phyloP scores from a whole-genome alignment of 306 rosid species.

The Morella rubra region DNA sequence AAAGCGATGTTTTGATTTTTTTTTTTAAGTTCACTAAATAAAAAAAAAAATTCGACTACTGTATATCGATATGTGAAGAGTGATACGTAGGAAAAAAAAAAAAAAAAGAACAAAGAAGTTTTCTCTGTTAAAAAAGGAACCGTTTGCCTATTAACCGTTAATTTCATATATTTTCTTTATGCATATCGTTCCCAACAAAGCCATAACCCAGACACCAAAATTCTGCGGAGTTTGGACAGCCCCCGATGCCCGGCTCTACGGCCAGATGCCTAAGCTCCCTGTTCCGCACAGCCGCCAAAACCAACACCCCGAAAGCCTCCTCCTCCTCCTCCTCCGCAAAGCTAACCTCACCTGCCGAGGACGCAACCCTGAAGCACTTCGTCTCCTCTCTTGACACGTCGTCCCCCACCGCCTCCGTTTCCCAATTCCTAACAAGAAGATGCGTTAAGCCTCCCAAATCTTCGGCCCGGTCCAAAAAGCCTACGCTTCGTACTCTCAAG shows the following conservation, averaged over 20 bases:
- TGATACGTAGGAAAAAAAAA: too few species aligned
- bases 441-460: conserved; percentile 18
- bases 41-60: too few species aligned
- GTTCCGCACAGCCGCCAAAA: conserved; percentile 29
- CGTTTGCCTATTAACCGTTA: too few species aligned
- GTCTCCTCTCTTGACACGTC: conserved; percentile 26
- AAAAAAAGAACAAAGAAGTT: too few species aligned
- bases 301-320: conserved; percentile 11
- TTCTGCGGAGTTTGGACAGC: not conserved
- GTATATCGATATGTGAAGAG: too few species aligned
- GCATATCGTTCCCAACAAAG: too few species aligned
- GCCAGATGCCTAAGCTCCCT: conserved; percentile 36
- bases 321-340: conserved; percentile 3
- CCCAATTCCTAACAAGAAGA: conserved; percentile 5
- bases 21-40: too few species aligned
- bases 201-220: not conserved
- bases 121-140: too few species aligned
- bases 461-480: not conserved
- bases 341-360: conserved; percentile 13
- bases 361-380: conserved; percentile 24
- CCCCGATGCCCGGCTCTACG: conserved; percentile 42
- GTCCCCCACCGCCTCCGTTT: conserved; percentile 18
- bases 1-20: too few species aligned
- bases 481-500: conserved; percentile 36
- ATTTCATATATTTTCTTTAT: too few species aligned